Conservation (phyloP, 2,329 filamentous ascomycete genomes). For the Sporothrix luriei region DNA sequence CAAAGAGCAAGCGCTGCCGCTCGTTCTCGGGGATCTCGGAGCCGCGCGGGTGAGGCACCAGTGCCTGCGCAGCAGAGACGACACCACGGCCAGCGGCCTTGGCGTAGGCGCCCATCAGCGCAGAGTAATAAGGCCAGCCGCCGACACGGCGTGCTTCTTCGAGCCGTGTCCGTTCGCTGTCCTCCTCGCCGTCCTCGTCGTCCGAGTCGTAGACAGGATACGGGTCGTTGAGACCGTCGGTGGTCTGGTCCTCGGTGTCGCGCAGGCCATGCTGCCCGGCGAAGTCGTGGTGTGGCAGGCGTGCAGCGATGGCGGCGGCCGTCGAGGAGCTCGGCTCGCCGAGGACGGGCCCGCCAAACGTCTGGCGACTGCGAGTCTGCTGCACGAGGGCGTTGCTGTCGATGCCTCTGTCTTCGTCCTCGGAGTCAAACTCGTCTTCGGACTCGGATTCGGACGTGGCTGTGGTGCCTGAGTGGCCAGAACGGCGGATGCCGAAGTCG, state of each 20-base stretch:
- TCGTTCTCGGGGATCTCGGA: conserved; percentile 61
- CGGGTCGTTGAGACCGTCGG: conserved; percentile 64
- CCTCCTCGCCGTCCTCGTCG: conserved; percentile 68
- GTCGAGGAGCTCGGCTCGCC: conserved; percentile 45
- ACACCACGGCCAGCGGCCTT: conserved; percentile 48
- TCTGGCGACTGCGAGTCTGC: conserved; percentile 41
- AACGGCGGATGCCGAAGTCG: conserved; percentile 85
- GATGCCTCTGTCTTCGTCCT: conserved; percentile 71
- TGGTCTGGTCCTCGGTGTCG: conserved; percentile 84
- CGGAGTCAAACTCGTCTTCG: conserved; percentile 57
- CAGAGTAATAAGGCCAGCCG: conserved; percentile 72
- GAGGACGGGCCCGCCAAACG: conserved; percentile 1
- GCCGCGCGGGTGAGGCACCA: conserved; percentile 59
- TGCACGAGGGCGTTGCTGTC: conserved; percentile 49
- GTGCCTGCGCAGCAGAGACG: conserved; percentile 51
- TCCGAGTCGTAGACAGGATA: conserved; percentile 91
- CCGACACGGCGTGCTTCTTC: conserved; percentile 77
- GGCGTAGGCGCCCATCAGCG: conserved; percentile 56
- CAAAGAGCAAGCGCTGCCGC: conserved; percentile 57
- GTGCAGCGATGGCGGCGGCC: conserved; percentile 40
- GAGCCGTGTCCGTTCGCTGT: conserved; percentile 54
- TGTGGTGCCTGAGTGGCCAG: conserved; percentile 73
- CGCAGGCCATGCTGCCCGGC: conserved; percentile 48
- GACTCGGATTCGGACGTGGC: conserved; percentile 76
- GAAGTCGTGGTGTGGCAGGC: conserved; percentile 38